Base-by-base conservation (phyloP, 2,329 filamentous ascomycete genomes). In the Fusarium globosum region DNA sequence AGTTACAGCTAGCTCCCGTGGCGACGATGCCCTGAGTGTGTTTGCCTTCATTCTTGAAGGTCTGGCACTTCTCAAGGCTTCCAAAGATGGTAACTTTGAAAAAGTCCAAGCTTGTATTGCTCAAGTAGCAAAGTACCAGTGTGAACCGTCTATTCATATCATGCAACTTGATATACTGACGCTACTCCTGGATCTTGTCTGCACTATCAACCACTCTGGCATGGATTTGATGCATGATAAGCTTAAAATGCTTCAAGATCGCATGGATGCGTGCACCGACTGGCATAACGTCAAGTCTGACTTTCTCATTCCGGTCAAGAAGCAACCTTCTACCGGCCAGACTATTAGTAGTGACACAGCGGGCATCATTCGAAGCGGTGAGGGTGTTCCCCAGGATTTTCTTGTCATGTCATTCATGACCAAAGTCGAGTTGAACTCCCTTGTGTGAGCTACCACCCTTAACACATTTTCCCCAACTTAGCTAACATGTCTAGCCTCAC, bases 81-180 rank as follows among this genome's bases (percentile, higher is more conserved):
- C 87, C 68, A 90, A 89, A 58, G 85, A 90, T 15, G 92, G 94
- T 68, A 88, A 88, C 68, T 83, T 92, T n/a, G 90, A 93, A 71
- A 88, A 91, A 66, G 90, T 94, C 38, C 92, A 94, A 76, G 86
- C 88, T 49, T 93, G 93, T 59, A 88, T 96, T 72, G 93, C 93
- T n/a, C 88, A 91, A 57, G 92, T 91, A 11, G 86, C 91, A 66
- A 93, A 92, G 74, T 88, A 91, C 61, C 93, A 96, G 78, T 84
- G 93, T 16, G 89, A 93, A 43, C 85, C 88, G 2, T 86, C 88
- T n/a, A 85, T 89, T 61, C 69, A 71, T 26, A 87, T 94, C 43
- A 88, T 90, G 11, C 92, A 94, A 75, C 86, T 95, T 21, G 88
- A 90, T 61, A 86, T 91, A 4, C 80, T 95, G 56, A 86, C 91